Evolutionary conservation across 257 asterid species (phyloP).

Genomic region (Hygrophila difformis): DNA sequence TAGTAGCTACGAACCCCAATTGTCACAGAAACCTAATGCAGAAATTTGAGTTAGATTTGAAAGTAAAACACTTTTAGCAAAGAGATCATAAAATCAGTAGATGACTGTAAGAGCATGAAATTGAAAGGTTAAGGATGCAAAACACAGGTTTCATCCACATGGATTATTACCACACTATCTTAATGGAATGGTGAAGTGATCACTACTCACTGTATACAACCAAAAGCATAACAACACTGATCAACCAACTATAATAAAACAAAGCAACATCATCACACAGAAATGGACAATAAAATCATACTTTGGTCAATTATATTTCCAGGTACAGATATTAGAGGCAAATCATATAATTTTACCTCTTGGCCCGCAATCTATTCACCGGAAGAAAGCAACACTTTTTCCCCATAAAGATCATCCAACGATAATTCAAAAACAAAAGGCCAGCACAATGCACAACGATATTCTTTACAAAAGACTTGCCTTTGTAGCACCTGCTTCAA

Average conservation of each 20-base stretch:
- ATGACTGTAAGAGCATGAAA: slow-evolving; percentile 7
- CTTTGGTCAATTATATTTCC: too few species aligned
- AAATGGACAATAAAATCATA: too few species aligned
- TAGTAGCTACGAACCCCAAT: slow-evolving; percentile 57
- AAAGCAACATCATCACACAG: too few species aligned
- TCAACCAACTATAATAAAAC: slow-evolving; percentile 1
- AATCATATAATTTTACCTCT: too few species aligned
- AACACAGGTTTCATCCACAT: slow-evolving; percentile 9
- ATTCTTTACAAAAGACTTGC: slow-evolving; percentile 20
- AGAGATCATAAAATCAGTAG: slow-evolving; percentile 2
- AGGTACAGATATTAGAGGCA: too few species aligned
- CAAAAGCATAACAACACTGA: too few species aligned
- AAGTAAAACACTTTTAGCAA: slow-evolving; percentile 4
- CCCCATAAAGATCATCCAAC: too few species aligned
- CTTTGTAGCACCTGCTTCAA: slow-evolving; percentile 87
- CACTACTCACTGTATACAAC: too few species aligned
- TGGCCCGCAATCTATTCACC: too few species aligned
- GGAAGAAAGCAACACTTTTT: too few species aligned
- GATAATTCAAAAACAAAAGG: too few species aligned
- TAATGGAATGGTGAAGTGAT: not conserved
- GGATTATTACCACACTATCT: slow-evolving; percentile 3
- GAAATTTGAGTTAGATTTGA: slow-evolving; percentile 5
- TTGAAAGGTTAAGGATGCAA: slow-evolving; percentile 5
- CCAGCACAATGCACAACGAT: too few species aligned
- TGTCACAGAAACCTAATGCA: slow-evolving; percentile 57